Percentiles rank a stretch among this genome's conserved stretches.
Conservation (phyloP, 202 grass and related monocot genomes). For the Setaria italica region DNA sequence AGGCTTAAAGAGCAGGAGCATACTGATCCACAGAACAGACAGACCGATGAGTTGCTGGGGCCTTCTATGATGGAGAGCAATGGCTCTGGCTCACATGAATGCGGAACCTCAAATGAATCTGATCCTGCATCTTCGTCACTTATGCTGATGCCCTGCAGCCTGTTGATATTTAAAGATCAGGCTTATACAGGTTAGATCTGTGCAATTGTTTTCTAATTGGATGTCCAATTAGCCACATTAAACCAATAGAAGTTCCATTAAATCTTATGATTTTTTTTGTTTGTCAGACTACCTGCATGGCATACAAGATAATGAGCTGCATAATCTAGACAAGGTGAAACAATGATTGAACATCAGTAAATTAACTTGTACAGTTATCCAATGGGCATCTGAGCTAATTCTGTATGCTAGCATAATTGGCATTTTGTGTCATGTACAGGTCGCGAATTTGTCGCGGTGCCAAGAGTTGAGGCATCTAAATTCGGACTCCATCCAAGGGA, state of each 20-base stretch:
- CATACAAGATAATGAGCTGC: constrained; percentile 76
- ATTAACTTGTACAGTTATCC: not conserved
- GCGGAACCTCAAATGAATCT: constrained; percentile 26
- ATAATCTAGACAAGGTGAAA: constrained; percentile 75
- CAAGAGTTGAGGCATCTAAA: constrained; percentile 52
- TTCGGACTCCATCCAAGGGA: constrained; percentile 2
- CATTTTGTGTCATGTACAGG: constrained; percentile 45
- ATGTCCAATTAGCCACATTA: not conserved
- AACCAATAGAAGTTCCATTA: constrained; percentile 1
- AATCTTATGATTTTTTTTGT: constrained; percentile 4
- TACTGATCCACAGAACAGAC: constrained; percentile 36
- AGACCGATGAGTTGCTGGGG: not conserved
- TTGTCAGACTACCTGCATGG: constrained; percentile 83
- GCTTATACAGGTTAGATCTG: constrained; percentile 80
- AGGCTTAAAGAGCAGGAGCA: constrained; percentile 48
- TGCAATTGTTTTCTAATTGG: not conserved
- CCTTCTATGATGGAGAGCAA: constrained; percentile 15
- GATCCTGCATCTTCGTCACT: constrained; percentile 57
- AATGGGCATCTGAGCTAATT: constrained; percentile 12
- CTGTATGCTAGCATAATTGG: not conserved
- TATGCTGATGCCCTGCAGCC: constrained; percentile 84
- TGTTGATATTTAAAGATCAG: constrained; percentile 91
- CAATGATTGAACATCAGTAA: not conserved
- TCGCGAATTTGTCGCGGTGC: constrained; percentile 61
- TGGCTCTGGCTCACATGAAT: constrained; percentile 30